phyloP scores from a whole-genome alignment of 2,329 filamentous ascomycete species.

The Lojkania enalia region DNA sequence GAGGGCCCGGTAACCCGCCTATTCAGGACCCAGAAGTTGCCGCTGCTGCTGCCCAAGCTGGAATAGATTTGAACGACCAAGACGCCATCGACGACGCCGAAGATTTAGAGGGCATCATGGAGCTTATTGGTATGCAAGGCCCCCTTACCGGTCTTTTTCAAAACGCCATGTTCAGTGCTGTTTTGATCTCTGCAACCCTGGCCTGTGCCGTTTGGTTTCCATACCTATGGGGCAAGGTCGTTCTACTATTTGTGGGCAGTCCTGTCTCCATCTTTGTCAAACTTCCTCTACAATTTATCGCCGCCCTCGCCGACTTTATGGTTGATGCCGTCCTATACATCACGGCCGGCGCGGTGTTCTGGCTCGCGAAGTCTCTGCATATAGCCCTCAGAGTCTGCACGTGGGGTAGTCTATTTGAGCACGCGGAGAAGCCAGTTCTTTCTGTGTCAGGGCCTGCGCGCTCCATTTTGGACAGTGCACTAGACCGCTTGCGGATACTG shows the following conservation, averaged over 20 bases:
- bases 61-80: conserved; percentile 68
- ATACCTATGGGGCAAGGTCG: conserved; percentile 86
- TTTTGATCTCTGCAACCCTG: conserved; percentile 83
- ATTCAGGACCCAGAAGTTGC: conserved; percentile 61
- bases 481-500: conserved; percentile 40
- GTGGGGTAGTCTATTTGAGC: conserved; percentile 21
- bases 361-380: conserved; percentile 35
- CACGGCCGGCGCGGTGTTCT: conserved; percentile 57
- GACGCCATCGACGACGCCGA: conserved; percentile 82
- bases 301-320: conserved; percentile 74
- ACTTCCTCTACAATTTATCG: conserved; percentile 72
- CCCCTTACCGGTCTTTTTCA: conserved; percentile 88
- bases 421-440: conserved; percentile 22
- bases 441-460: conserved; percentile 33
- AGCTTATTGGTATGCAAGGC: conserved; percentile 94
- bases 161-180: conserved; percentile 90
- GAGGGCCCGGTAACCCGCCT: conserved; percentile 27
- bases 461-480: conserved; percentile 40
- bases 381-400: conserved; percentile 25
- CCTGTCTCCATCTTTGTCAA: conserved; percentile 69
- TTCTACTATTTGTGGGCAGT: conserved; percentile 77
- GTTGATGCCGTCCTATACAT: conserved; percentile 74
- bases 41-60: conserved; percentile 67
- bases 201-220: conserved; percentile 85
- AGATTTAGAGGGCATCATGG: conserved; percentile 93